phyloP scores from a whole-genome alignment of 2,329 filamentous ascomycete species.

The Chrysoporthe cubensis region DNA sequence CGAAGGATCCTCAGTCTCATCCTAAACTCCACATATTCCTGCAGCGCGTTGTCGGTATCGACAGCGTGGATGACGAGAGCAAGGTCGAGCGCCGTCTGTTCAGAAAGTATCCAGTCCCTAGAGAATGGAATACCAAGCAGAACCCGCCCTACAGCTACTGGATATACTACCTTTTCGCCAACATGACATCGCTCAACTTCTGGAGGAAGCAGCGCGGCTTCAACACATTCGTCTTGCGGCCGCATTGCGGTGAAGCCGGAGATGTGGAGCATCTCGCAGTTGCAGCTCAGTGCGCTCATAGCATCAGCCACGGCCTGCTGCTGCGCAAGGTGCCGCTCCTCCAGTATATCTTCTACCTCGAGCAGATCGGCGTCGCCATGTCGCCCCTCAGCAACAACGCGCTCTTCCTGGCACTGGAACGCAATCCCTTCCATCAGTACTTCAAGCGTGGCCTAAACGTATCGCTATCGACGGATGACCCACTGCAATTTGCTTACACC shows the following conservation, averaged over 20 bases:
- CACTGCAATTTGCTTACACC: conserved; percentile 96
- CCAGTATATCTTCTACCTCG: conserved; percentile 97
- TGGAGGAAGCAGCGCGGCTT: conserved; percentile 91
- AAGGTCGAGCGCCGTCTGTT: conserved; percentile 94
- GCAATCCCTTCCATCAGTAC: conserved; percentile 94
- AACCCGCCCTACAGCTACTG: conserved; percentile 99
- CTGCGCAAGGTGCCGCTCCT: conserved; percentile 92
- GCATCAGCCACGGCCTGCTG: conserved; percentile 92
- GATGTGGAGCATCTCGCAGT: conserved; percentile 96
- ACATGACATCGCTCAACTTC: conserved; percentile 88
- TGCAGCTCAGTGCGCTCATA: conserved; percentile 89
- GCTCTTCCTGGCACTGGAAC: conserved; percentile 92
- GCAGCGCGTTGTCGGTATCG: conserved; percentile 93
- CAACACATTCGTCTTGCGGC: conserved; percentile 91
- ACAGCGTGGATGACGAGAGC: conserved; percentile 97
- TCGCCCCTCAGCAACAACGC: conserved; percentile 99
- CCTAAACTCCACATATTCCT: conserved; percentile 94
- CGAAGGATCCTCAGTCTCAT: conserved; percentile 81
- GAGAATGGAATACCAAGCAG: conserved; percentile 86
- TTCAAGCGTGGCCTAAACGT: conserved; percentile 95
- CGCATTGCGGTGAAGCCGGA: conserved; percentile 95
- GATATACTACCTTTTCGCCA: conserved; percentile 97
- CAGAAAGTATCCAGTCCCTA: conserved; percentile 91
- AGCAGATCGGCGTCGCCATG: conserved; percentile 98
- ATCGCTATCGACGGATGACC: conserved; percentile 94